Conservation (phyloP, 257 asterid genomes). For the Solanum rostratum region DNA sequence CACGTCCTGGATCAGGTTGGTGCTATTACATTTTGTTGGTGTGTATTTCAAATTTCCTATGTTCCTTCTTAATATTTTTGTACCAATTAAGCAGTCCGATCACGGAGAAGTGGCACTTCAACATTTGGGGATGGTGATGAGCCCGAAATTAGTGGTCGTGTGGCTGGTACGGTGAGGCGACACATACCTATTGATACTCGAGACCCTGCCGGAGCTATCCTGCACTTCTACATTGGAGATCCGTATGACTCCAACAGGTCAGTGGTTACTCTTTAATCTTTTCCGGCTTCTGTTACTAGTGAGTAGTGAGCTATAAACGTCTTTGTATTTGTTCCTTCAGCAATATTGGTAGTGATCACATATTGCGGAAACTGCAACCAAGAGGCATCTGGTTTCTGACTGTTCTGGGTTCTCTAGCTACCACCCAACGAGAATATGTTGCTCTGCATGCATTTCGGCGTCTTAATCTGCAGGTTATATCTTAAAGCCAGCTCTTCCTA, state of each 20-base stretch:
- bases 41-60: background rate
- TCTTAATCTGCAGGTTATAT: conserved; percentile 71
- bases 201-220: conserved; percentile 80
- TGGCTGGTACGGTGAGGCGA: conserved; percentile 95
- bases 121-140: conserved; percentile 60
- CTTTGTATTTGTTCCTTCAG: conserved; percentile 21
- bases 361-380: conserved; percentile 79
- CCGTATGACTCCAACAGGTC: conserved; percentile 71
- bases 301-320: background rate
- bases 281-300: background rate
- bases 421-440: conserved; percentile 89
- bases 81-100: conserved; percentile 38
- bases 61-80: background rate
- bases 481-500: background rate
- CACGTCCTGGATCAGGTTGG: conserved; percentile 85
- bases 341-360: conserved; percentile 72
- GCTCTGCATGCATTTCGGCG: conserved; percentile 97
- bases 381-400: conserved; percentile 85
- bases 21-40: background rate
- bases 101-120: conserved; percentile 44
- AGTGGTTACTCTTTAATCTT: background rate
- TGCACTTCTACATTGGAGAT: conserved; percentile 90
- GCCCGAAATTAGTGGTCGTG: conserved; percentile 69
- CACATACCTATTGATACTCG: conserved; percentile 86
- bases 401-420: conserved; percentile 83